phyloP scores from a whole-genome alignment of 768 basidiomycete species.

The Kwoniella botswanensis region DNA sequence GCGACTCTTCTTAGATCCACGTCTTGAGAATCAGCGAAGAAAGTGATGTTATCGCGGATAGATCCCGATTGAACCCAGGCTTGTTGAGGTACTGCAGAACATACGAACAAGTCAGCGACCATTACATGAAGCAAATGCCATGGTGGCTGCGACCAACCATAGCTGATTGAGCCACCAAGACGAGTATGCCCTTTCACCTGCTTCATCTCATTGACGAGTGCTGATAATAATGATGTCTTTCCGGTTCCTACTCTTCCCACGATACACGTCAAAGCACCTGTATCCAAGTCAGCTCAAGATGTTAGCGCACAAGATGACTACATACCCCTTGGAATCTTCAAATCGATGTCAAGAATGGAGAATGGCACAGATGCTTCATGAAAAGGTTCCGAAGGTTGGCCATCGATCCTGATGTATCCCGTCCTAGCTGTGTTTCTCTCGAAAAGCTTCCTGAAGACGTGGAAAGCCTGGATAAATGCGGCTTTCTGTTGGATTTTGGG shows the following conservation, averaged over 20 bases:
- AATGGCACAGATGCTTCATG: conserved; percentile 62
- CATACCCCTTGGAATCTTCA: conserved; percentile 60
- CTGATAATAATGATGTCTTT: conserved; percentile 51
- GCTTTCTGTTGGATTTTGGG: no score
- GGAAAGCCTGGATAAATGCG: no score
- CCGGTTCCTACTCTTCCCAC: conserved; percentile 55
- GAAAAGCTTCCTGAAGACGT: no score
- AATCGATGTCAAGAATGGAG: conserved; percentile 62
- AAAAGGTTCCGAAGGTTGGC: not conserved
- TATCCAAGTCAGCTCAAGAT: not conserved
- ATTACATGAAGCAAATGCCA: no score
- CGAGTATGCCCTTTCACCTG: conserved; percentile 33
- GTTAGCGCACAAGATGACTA: no score
- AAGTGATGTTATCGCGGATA: conserved; percentile 55
- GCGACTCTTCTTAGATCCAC: conserved; percentile 35
- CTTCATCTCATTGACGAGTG: conserved; percentile 52
- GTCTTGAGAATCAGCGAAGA: conserved; percentile 25
- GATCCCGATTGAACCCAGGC: conserved; percentile 57
- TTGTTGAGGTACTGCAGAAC: conserved; percentile 49
- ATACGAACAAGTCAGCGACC: no score
- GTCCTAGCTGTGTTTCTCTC: not conserved
- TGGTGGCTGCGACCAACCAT: conserved; percentile 30
- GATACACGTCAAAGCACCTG: conserved; percentile 50
- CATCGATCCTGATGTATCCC: not conserved
- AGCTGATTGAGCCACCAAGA: conserved; percentile 47